A percentile compares a stretch with the other conserved stretches of the same genome.
These are phyloP conservation scores for Rozella allomycis DNA, from an alignment of 371 early-diverging fungal species.

Conservation along the genomic window DNA sequence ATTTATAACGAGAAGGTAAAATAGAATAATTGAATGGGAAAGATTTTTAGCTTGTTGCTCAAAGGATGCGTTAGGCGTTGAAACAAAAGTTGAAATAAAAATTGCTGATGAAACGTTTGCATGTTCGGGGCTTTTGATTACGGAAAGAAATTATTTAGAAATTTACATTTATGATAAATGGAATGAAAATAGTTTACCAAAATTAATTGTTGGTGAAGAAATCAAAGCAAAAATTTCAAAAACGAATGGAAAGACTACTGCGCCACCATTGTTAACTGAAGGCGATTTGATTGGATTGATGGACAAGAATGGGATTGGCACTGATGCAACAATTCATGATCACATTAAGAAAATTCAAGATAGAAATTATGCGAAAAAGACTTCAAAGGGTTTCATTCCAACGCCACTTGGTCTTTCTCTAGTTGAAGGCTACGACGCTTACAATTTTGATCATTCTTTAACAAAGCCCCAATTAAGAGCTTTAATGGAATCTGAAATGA, in stretches of 20 bases:
- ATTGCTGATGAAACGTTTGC: constrained; percentile 49
- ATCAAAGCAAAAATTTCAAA: constrained; percentile 40
- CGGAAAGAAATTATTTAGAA: constrained; percentile 77
- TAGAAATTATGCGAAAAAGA: constrained; percentile 64
- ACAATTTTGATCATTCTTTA: constrained; percentile 3
- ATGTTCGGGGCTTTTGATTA: constrained; percentile 48
- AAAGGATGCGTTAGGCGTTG: constrained; percentile 76
- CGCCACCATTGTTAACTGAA: constrained; percentile 72
- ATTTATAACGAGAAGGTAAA: constrained; percentile 52
- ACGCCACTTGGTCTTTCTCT: constrained; percentile 78
- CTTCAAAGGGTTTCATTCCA: constrained; percentile 41
- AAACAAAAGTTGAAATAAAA: constrained; percentile 45
- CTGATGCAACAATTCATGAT: constrained; percentile 98
- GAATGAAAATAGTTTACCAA: constrained; percentile 45
- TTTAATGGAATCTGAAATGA: constrained; percentile 33
- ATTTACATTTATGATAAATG: constrained; percentile 89
- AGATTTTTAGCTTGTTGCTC: constrained; percentile 88
- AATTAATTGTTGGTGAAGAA: constrained; percentile 45
- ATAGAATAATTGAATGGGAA: too few species aligned
- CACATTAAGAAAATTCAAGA: constrained; percentile 91
- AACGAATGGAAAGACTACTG: constrained; percentile 43
- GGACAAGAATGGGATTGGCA: constrained; percentile 97
- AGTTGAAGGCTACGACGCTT: constrained; percentile 64
- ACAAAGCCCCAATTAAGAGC: constrained; percentile 11
- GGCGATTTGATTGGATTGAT: constrained; percentile 84